Evolutionary conservation across 257 asterid species (phyloP).

Genomic region (Solanum virginianum): DNA sequence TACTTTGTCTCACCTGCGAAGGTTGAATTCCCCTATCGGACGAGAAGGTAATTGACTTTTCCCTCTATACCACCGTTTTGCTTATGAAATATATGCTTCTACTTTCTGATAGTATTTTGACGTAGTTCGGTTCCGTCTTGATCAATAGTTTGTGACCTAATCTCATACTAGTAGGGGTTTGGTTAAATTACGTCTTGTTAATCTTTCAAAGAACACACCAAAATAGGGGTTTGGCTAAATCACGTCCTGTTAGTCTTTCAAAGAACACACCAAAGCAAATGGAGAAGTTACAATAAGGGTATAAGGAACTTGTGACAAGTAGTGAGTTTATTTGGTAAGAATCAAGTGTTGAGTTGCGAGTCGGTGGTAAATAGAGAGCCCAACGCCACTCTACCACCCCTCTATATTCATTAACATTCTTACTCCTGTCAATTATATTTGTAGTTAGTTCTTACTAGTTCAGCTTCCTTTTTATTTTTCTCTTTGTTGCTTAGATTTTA

Average conservation of each 20-base stretch:
- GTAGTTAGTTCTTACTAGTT: not conserved
- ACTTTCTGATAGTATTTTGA: not conserved
- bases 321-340: not conserved
- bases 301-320: not conserved
- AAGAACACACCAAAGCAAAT: not conserved
- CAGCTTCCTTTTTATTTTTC: not conserved
- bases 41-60: conserved; percentile 65
- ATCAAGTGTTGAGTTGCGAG: not conserved
- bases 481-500: not conserved
- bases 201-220: not conserved
- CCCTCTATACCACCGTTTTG: not conserved
- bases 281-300: not conserved
- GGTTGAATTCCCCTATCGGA: conserved; percentile 95
- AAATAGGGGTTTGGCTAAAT: not conserved
- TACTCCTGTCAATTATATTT: not conserved
- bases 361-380: not conserved
- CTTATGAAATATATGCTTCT: not conserved
- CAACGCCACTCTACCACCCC: not conserved
- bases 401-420: not conserved
- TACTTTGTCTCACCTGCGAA: conserved; percentile 83
- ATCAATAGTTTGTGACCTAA: not conserved
- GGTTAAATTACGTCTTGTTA: not conserved
- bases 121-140: not conserved
- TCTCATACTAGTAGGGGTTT: not conserved
- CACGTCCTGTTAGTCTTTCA: not conserved